Conservation (phyloP, 345 rosid species). For the Linum usitatissimum region DNA sequence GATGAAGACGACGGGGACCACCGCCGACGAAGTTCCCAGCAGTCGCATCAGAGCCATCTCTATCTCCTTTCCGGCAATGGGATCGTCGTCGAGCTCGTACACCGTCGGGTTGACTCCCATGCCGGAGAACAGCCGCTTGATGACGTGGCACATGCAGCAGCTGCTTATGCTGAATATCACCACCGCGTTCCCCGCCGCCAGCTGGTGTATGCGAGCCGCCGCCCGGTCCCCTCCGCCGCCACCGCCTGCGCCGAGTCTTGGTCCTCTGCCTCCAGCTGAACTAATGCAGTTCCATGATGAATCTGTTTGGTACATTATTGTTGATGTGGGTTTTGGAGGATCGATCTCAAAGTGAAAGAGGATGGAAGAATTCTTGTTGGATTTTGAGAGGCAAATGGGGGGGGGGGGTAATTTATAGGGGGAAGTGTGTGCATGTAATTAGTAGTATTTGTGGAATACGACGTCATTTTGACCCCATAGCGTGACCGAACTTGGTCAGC, state of each 20-base stretch:
- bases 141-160: conserved; percentile 97
- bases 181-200: conserved; percentile 80
- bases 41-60: conserved; percentile 55
- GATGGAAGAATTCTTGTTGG: no score
- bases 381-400: no score
- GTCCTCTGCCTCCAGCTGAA: neutral
- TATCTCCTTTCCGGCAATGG: conserved; percentile 45
- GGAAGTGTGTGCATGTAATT: no score
- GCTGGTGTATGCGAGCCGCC: conserved; percentile 45
- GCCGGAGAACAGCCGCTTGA: conserved; percentile 70
- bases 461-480: no score
- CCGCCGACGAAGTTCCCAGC: conserved; percentile 40
- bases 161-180: conserved; percentile 81
- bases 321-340: neutral
- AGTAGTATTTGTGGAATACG: no score
- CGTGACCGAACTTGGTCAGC: no score
- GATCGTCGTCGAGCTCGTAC: conserved; percentile 79
- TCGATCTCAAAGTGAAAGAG: neutral
- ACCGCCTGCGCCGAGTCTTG: neutral
- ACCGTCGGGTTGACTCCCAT: conserved; percentile 94
- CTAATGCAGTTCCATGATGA: conserved; percentile 27
- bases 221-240: conserved; percentile 26
- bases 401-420: conserved; percentile 25
- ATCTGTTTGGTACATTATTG: conserved; percentile 55
- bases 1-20: conserved; percentile 84